Evolutionary conservation across 352 stramenopile genomes (phyloP), one percentile per base, ranked within the genome.

Genomic region (Phytophthora cajani): DNA sequence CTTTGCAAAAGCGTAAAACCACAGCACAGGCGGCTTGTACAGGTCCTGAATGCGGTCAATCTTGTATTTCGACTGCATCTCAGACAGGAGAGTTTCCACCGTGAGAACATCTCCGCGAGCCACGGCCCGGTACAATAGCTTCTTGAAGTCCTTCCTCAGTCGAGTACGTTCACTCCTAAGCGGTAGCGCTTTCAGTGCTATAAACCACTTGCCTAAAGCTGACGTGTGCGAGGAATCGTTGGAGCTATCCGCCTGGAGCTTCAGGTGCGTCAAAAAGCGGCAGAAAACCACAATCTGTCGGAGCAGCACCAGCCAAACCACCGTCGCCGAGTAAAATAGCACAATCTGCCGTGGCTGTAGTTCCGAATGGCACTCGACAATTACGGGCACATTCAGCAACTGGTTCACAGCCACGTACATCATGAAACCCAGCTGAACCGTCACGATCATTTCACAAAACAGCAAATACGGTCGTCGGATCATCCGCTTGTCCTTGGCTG

Each of bases 191-290:
- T 84, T 77, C 11, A 83, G 60, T 44, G 71, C 55, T 60, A 75
- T 77, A 2, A 86, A 65, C 70, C 78, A 87, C 50, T 74, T 76
- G 19, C 77, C 79, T 9, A 92, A 65, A 8, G 75, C 74, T 3
- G 87, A 91, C 9, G 87, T 92, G 63, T 94, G 84, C 0, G 75
- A 81, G 14, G 83, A 72, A 66, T 92, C 87, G 57, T 94, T 90
- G 0, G 68, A 78, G 5, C 81, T 79, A 42, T 90, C 85, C 0
- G 85, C 79, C 38, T 94, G 87, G 0, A 94, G 79, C 66, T 92
- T 92, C 19, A 91, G 75, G 64, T 94, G 87, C 46, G 81, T 84
- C 27, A 91, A 71, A 36, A 94, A 94, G 42, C 84, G 82, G 23
- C 81, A 89, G 54, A 94, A 94, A 2, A 92, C 62, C 6, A 89